Base-by-base conservation (phyloP, 2,329 filamentous ascomycete species). In the Alternaria novae-zelandiae region DNA sequence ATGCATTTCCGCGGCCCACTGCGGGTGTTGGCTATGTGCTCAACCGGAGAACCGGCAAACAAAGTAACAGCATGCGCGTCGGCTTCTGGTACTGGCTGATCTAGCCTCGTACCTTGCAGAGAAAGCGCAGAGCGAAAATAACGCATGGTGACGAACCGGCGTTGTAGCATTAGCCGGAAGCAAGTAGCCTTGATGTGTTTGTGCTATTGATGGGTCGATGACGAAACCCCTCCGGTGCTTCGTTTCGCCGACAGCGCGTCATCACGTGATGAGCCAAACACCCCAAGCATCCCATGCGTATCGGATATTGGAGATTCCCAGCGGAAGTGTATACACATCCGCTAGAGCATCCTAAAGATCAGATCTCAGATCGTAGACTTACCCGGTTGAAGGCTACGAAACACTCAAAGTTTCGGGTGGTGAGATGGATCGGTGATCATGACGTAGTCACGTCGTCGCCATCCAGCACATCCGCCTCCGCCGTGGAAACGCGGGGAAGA, bases 401-500 rank as follows among this genome's bases (percentile, higher is more conserved):
- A 47, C 43, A 26, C 43, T 13, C 43, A 46, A 13, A 43, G 46
- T 51, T 57, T 51, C 30, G 56, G 47, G 46, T 50, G 46, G 46
- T 58, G 46, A 43, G 46, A 44, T 21, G 13, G n/a, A 20, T 59
- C 15, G 49, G 43, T 32, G 54, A 36, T 59, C 32, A 54, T 59
- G 58, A 53, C 56, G 53, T 47, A 41, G 23, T 25, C 21, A 47
- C 41, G 54, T 50, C 58, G 49, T 62, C 30, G 55, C 53, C 50
- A 51, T 57, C 62, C 56, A 13, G 26, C 50, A 59, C 62, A 57
- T 58, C 32, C 26, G 43, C 20, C 43, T 45, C 17, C 25, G 46
- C 17, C 28, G 43, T 43, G 32, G 50, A 36, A 59, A 59, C 50
- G 60, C 60, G 60, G 60, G 60, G 60, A 59, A 59, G 32, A 55